A percentile compares a stretch with the other conserved stretches of the same genome.
These are phyloP conservation scores for Penicillium simplicissimum DNA, from an alignment of 495 filamentous ascomycete genomes.

Conservation along the genomic window DNA sequence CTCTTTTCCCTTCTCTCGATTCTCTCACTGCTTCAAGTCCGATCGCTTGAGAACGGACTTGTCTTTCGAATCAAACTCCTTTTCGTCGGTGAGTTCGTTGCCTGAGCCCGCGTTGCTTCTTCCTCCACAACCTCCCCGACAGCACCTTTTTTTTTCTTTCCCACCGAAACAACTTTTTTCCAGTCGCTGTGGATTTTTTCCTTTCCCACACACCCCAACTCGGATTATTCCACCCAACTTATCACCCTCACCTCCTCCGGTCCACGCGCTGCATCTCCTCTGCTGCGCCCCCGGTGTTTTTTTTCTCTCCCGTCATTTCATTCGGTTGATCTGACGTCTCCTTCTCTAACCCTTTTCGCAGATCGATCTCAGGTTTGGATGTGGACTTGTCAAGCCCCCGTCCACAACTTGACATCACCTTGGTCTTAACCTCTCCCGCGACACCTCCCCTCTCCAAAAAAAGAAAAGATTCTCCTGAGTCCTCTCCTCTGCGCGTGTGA, in stretches of 20 bases:
- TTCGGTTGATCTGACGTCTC: conserved; percentile 20
- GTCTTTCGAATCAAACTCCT: background rate
- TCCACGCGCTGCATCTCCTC: conserved; percentile 29
- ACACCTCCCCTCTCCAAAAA: conserved; percentile 10
- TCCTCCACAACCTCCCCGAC: background rate
- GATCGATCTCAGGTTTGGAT: conserved; percentile 37
- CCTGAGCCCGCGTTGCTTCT: background rate
- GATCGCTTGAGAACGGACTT: background rate
- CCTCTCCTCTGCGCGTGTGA: conserved; percentile 31
- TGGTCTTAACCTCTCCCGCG: conserved; percentile 10
- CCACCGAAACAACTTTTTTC: conserved; percentile 31
- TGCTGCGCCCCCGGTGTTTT: conserved; percentile 27
- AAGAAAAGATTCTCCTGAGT: background rate
- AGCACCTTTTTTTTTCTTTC: background rate
- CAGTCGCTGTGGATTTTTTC: conserved; percentile 20
- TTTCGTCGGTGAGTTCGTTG: conserved; percentile 1
- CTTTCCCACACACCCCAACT: conserved; percentile 13
- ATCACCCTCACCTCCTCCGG: conserved; percentile 10
- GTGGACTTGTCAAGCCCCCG: conserved; percentile 32
- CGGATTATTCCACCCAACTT: conserved; percentile 9
- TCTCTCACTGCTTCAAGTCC: background rate
- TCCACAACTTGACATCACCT: conserved; percentile 35
- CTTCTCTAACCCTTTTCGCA: conserved; percentile 19
- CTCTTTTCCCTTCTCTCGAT: background rate
- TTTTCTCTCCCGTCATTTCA: conserved; percentile 16